phyloP scores from a whole-genome alignment of 345 rosid genomes.

The Xanthoceras sorbifolium region DNA sequence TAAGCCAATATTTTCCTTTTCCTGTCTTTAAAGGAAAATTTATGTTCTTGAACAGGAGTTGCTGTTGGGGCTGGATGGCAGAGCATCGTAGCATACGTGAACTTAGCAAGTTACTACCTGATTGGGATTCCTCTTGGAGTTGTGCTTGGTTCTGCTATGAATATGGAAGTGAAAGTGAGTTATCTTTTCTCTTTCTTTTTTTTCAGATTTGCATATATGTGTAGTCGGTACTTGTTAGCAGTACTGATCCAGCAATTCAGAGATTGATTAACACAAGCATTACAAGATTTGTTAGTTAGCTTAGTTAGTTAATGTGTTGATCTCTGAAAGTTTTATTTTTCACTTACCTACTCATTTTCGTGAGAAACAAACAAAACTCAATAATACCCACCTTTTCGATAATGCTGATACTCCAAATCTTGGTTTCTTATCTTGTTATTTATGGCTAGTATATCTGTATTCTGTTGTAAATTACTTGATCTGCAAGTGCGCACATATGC shows the following conservation, averaged over 20 bases:
- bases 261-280: no score
- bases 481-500: not conserved
- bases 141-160: constrained; percentile 52
- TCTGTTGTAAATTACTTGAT: not conserved
- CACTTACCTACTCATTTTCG: no score
- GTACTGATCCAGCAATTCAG: no score
- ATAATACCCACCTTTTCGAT: not conserved
- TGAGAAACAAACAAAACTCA: no score
- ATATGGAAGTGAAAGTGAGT: constrained; percentile 65
- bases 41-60: constrained; percentile 47
- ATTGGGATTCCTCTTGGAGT: constrained; percentile 70
- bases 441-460: no score
- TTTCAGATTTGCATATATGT: not conserved
- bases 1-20: no score
- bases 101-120: constrained; percentile 67
- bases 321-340: no score
- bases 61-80: constrained; percentile 89
- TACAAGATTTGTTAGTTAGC: no score
- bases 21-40: no score
- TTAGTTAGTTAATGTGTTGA: no score
- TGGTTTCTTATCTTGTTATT: no score
- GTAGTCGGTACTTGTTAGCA: no score
- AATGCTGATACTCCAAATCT: not conserved
- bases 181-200: not conserved
- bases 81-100: constrained; percentile 67